Evolutionary conservation across 306 rosid species (phyloP).

Genomic region (Trichosanthes truncata): DNA sequence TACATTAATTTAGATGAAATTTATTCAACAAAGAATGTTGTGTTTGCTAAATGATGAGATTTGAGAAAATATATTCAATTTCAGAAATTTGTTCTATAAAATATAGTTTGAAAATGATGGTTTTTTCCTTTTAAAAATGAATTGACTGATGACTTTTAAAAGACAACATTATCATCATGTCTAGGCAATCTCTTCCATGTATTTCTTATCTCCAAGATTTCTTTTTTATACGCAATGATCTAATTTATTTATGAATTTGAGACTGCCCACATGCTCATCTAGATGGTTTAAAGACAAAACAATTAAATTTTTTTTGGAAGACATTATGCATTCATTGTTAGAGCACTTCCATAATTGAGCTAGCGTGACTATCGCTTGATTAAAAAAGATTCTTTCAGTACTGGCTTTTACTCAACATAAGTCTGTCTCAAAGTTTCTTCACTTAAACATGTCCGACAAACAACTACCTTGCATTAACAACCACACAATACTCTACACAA

Average conservation of each 20-base stretch:
- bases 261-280: not conserved
- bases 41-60: not conserved
- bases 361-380: too few species aligned
- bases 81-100: not conserved
- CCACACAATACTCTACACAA: too few species aligned
- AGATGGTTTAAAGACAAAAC: not conserved
- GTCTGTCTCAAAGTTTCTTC: too few species aligned
- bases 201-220: not conserved
- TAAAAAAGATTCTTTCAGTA: too few species aligned
- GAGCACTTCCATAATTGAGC: too few species aligned
- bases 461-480: too few species aligned
- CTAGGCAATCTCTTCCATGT: not conserved
- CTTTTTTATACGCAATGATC: not conserved
- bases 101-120: not conserved
- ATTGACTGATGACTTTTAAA: not conserved
- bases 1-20: not conserved
- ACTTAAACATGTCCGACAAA: too few species aligned
- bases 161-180: not conserved
- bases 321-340: too few species aligned
- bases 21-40: not conserved
- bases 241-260: not conserved
- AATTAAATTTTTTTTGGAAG: too few species aligned
- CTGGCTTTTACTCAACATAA: too few species aligned
- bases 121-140: not conserved
- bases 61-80: not conserved